phyloP scores from a whole-genome alignment of 345 rosid genomes.

The Eucalyptus brandiana region DNA sequence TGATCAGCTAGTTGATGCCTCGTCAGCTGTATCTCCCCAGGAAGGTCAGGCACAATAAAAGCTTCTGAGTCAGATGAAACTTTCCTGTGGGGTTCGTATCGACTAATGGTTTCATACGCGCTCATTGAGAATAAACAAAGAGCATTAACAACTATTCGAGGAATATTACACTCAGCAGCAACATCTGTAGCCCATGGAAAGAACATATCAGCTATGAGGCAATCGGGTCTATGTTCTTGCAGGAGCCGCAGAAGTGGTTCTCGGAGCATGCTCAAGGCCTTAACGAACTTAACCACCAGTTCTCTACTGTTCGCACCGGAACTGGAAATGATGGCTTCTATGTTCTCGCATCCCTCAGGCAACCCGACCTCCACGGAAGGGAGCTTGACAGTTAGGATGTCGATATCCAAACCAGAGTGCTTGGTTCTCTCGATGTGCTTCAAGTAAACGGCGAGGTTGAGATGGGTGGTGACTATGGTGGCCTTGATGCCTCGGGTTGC shows the following conservation, averaged over 20 bases:
- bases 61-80: conserved; percentile 11
- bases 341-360: conserved; percentile 32
- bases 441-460: neutral
- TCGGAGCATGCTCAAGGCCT: neutral
- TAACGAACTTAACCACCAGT: neutral
- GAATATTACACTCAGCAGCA: conserved; percentile 5
- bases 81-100: conserved; percentile 11
- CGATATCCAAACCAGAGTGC: conserved; percentile 8
- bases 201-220: conserved; percentile 26
- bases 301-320: neutral
- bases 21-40: conserved; percentile 16
- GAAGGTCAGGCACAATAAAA: conserved; percentile 15
- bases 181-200: conserved; percentile 15
- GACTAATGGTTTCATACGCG: neutral
- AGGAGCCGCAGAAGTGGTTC: conserved; percentile 1
- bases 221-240: conserved; percentile 5
- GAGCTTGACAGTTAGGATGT: conserved; percentile 8
- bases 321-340: conserved; percentile 3
- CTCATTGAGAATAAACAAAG: conserved; percentile 23
- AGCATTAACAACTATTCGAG: conserved; percentile 24
- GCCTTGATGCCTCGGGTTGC: neutral
- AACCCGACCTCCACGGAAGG: conserved; percentile 30
- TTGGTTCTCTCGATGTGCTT: neutral
- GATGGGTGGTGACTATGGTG: neutral
- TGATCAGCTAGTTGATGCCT: conserved; percentile 16